Percentiles rank a stretch among this genome's conserved stretches.
Conservation (phyloP, 202 grass and related monocot species). For the Brachypodium distachyon region DNA sequence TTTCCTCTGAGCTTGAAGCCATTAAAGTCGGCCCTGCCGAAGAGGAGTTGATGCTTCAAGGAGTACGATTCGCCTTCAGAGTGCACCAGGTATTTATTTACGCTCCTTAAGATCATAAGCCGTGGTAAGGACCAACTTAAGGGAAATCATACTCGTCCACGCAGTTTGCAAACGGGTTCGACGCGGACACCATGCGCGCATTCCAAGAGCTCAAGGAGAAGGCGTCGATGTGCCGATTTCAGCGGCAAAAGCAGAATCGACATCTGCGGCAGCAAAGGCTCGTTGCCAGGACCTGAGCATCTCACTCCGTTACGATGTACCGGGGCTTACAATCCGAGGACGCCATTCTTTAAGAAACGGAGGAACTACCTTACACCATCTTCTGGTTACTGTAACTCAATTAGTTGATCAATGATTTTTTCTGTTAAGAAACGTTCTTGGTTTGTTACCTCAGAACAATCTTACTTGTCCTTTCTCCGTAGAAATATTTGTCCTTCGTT, state of each 20-base stretch:
- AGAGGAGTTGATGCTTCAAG: slow-evolving; percentile 93
- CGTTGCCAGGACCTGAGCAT: slow-evolving; percentile 44
- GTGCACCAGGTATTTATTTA: slow-evolving; percentile 75
- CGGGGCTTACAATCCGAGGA: too few relatives aligned
- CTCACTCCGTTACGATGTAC: background rate
- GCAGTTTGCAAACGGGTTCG: slow-evolving; percentile 95
- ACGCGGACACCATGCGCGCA: slow-evolving; percentile 87
- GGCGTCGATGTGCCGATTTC: slow-evolving; percentile 54
- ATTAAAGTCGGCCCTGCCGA: slow-evolving; percentile 59
- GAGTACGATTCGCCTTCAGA: slow-evolving; percentile 89
- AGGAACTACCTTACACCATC: background rate
- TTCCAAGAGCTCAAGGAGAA: slow-evolving; percentile 98
- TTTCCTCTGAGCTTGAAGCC: slow-evolving; percentile 68
- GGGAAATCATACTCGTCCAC: background rate
- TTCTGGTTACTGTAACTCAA: background rate
- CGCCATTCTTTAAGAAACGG: too few relatives aligned
- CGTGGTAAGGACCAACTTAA: background rate
- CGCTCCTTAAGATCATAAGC: background rate
- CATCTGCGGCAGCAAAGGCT: slow-evolving; percentile 45
- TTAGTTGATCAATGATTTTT: slow-evolving; percentile 23
- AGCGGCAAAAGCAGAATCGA: slow-evolving; percentile 40
- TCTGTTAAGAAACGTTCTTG: background rate
- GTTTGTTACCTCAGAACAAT: background rate
- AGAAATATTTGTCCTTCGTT: slow-evolving; percentile 4
- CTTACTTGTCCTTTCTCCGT: background rate